Evolutionary conservation across 306 rosid genomes (phyloP), one percentile per base, ranked within the genome.

Genomic region (Cotoneaster glaucophyllus): DNA sequence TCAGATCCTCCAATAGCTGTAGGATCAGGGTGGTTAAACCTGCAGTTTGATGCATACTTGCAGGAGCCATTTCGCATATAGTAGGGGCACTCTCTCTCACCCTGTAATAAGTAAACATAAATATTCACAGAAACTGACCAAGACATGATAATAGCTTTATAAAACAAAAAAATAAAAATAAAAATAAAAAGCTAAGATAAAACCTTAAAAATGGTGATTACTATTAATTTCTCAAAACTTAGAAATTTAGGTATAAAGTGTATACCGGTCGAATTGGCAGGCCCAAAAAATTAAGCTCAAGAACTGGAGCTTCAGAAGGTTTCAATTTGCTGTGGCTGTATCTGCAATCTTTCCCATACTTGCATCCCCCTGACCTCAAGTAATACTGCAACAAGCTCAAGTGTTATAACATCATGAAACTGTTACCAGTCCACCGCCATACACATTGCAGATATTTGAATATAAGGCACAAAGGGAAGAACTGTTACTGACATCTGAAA

Each of bases 51-150:
- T 70, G 97, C 99, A 84, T 85, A 96, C 88, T 90, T 96, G 82
- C 99, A 96, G 73, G 96, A 92, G 74, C 98, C 97, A n/a, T 76
- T 92, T 63, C 91, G 93, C 98, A 96, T 96, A 84, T 96, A 96
- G 75, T 85, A 92, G 41, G 89, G 97, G 45, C 99, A 96, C 79
- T 89, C 99, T 82, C 69, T 96, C 83, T 86, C 96, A 22, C 92
- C 97, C 99, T 96, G 82, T 43, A 79, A 87, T 19, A 43, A 64
- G n/a, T 44, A 73, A 56, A 73, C 79, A 68, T 69, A 72, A 52
- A 69, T 73, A 41, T 58, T 72, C 39, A 17, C 39, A 17, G 68
- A 2, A 39, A 43, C 37, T 39, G 25, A 44, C 28, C 11, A 7
- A 43, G 21, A 61, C 13, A 62, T 18, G 66, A 61, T 41, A 73